These are phyloP conservation scores for Sutorius eximius DNA, from an alignment of 1,284 basidiomycete genomes.

Conservation along the genomic window DNA sequence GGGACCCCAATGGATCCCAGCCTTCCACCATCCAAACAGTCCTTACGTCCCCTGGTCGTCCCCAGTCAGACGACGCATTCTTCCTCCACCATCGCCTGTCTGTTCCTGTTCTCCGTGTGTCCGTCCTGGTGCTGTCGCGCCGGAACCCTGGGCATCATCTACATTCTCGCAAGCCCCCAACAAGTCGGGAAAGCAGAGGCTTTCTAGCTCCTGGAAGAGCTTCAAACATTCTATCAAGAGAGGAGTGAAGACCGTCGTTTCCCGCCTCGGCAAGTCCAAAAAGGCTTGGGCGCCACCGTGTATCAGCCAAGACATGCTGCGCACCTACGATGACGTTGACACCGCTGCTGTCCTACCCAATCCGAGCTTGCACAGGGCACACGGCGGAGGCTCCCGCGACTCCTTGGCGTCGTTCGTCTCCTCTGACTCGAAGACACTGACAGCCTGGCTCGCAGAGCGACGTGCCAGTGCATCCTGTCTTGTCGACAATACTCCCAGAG, in stretches of 20 bases:
- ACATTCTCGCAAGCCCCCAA: constrained; percentile 20
- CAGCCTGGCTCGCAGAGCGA: constrained; percentile 42
- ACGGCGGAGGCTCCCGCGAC: constrained; percentile 4
- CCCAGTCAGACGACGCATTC: constrained; percentile 38
- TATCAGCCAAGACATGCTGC: constrained; percentile 11
- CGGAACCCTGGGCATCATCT: constrained; percentile 37
- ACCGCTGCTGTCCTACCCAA: not conserved
- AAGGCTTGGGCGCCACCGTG: constrained; percentile 10
- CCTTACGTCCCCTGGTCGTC: constrained; percentile 49
- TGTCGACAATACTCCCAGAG: constrained; percentile 21
- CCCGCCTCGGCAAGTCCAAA: constrained; percentile 18
- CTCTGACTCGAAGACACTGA: constrained; percentile 38
- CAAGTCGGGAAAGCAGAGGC: constrained; percentile 24
- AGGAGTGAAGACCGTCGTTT: constrained; percentile 23
- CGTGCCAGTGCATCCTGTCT: constrained; percentile 21
- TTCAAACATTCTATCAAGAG: constrained; percentile 28
- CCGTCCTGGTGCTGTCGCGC: constrained; percentile 41
- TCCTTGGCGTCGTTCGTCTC: constrained; percentile 33
- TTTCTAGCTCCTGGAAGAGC: constrained; percentile 35
- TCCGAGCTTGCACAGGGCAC: not conserved
- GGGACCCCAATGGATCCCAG: constrained; percentile 37
- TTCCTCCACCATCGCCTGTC: constrained; percentile 34
- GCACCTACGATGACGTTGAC: constrained; percentile 8
- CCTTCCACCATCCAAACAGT: constrained; percentile 47
- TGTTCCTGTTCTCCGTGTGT: constrained; percentile 32